These are phyloP conservation scores for Samsoniella hepiali DNA, from an alignment of 2,329 filamentous ascomycete genomes.

Conservation along the genomic window DNA sequence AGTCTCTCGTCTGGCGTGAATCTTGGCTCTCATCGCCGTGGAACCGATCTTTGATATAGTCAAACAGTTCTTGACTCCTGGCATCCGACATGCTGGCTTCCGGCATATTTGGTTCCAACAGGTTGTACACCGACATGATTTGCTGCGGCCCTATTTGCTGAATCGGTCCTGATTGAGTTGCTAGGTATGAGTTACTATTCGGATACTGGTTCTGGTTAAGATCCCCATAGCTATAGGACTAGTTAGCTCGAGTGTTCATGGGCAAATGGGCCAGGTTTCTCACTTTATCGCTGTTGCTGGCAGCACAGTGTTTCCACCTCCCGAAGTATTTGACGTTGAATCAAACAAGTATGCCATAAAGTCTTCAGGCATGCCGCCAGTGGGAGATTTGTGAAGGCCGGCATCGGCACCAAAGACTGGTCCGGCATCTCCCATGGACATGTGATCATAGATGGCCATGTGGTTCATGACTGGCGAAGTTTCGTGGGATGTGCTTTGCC, in stretches of 20 bases:
- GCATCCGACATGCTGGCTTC: slow-evolving; percentile 82
- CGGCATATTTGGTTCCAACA: slow-evolving; percentile 75
- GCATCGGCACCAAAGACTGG: slow-evolving; percentile 85
- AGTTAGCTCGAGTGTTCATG: slow-evolving; percentile 24
- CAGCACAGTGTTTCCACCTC: slow-evolving; percentile 30
- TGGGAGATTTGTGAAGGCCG: slow-evolving; percentile 77
- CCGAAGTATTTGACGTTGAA: slow-evolving; percentile 42
- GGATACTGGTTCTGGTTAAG: slow-evolving; percentile 39
- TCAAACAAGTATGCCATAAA: slow-evolving; percentile 85
- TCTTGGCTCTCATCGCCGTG: slow-evolving; percentile 75
- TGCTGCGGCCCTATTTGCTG: slow-evolving; percentile 63
- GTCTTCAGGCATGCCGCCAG: slow-evolving; percentile 78
- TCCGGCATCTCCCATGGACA: slow-evolving; percentile 65
- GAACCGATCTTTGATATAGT: slow-evolving; percentile 77
- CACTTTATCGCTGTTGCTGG: slow-evolving; percentile 45
- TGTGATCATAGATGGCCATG: slow-evolving; percentile 60
- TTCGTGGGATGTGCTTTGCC: not conserved
- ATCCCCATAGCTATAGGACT: slow-evolving; percentile 48
- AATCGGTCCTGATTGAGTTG: slow-evolving; percentile 13
- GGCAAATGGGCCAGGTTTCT: slow-evolving; percentile 26
- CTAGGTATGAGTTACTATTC: not conserved
- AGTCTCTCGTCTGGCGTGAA: slow-evolving; percentile 70
- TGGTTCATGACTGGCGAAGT: slow-evolving; percentile 37
- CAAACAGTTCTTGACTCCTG: slow-evolving; percentile 78
- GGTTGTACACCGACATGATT: slow-evolving; percentile 84